A percentile compares a stretch with the other conserved stretches of the same genome.
phyloP scores from a whole-genome alignment of 371 early-diverging fungal species.

The Furculomyces boomerangus region DNA sequence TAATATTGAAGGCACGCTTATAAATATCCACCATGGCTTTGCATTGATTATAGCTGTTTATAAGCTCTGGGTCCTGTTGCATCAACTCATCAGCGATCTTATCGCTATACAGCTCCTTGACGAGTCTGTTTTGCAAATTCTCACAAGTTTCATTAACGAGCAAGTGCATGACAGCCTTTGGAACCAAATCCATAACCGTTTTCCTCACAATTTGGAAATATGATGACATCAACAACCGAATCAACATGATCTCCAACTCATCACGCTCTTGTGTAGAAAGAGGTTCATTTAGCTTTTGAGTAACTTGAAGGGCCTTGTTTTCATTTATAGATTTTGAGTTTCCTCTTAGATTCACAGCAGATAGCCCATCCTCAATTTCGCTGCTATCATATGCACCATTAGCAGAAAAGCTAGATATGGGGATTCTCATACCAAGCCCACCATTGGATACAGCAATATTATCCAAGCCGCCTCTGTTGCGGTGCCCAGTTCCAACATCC shows the following conservation, averaged over 20 bases:
- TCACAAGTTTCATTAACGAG: slow-evolving; percentile 60
- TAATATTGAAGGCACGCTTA: slow-evolving; percentile 53
- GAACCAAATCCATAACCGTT: slow-evolving; percentile 72
- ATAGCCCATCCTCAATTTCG: not conserved
- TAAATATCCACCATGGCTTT: slow-evolving; percentile 59
- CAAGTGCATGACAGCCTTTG: slow-evolving; percentile 82
- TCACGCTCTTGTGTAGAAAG: slow-evolving; percentile 43
- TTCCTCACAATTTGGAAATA: slow-evolving; percentile 75
- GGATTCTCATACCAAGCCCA: too few species aligned
- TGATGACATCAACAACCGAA: slow-evolving; percentile 56
- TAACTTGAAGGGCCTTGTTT: not conserved
- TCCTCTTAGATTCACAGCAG: not conserved
- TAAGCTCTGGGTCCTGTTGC: slow-evolving; percentile 54
- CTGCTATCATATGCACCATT: slow-evolving; percentile 9
- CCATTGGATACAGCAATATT: not conserved
- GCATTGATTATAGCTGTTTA: slow-evolving; percentile 57
- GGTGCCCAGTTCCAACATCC: not conserved
- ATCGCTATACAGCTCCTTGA: slow-evolving; percentile 64
- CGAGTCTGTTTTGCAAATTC: slow-evolving; percentile 62
- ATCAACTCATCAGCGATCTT: slow-evolving; percentile 49
- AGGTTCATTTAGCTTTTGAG: slow-evolving; percentile 10
- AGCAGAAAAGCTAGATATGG: slow-evolving; percentile 6
- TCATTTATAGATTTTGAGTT: not conserved
- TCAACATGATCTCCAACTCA: slow-evolving; percentile 61
- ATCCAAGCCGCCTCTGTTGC: not conserved